Evolutionary conservation across 2,329 filamentous ascomycete species (phyloP), one percentile per base, ranked within the genome.

Genomic region (Calonectria pteridis): DNA sequence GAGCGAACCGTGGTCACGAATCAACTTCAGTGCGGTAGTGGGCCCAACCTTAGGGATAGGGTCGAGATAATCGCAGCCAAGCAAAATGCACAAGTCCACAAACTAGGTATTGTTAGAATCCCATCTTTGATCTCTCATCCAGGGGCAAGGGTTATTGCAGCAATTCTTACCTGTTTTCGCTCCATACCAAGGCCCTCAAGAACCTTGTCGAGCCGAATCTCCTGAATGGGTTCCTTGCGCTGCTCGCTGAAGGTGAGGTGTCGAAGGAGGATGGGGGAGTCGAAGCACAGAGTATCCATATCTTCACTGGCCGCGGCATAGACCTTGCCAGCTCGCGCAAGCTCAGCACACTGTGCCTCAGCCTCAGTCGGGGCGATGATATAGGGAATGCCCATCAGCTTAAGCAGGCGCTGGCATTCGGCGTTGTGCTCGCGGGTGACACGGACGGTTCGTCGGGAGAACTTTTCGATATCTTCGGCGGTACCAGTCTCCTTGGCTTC

Each of bases 271-370:
- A 99, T 96, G 0, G 97, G 97, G 66, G 96, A 90, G 81, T 98
- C 93, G 85, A 99, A 99, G 81, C 96, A 98, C 69, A 99, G 88
- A 0, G 97, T 99, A 83, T 99, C 97, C 97, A 99, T 99, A 86
- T 99, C 97, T 86, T 99, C 97, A 77, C 94, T 98, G 3, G 97
- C 97, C 26, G 97, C 97, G 4, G 96, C 97, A 83, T 97, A 99
- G 66, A 99, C 97, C 86, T 98, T 98, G 46, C 95, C 96, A 6
- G 94, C 96, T 74, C 94, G 90, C 0, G 97, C 97, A 75, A 99
- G 89, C 50, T 93, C 94, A 4, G 97, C 97, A 84, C 97, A 99
- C 84, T 99, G 97, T 2, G 97, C 97, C 87, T 99, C 97, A 6
- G 97, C 97, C 85, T 99, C 97, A 0, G 97, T 99, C 0, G 97